Evolutionary conservation across 73 alveolate species (phyloP).

Genomic region (Paraurostyla sp.): DNA sequence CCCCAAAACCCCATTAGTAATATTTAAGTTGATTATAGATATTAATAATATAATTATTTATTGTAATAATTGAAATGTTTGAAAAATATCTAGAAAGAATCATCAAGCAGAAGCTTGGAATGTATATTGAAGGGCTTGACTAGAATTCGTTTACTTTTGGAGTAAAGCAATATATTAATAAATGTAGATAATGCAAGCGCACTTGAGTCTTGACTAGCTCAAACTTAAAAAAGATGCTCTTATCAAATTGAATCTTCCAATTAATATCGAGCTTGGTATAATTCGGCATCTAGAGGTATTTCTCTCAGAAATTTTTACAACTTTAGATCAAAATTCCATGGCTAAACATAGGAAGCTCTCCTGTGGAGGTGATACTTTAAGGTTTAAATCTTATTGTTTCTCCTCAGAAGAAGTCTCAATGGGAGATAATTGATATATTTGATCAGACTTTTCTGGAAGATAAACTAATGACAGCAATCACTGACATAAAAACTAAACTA

Average conservation of each 20-base stretch:
- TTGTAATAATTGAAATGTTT: slow-evolving; percentile 24
- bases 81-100: slow-evolving; percentile 52
- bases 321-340: slow-evolving; percentile 44
- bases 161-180: neutral
- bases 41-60: neutral
- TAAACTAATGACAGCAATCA: neutral
- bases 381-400: slow-evolving; percentile 41
- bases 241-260: slow-evolving; percentile 20
- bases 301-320: neutral
- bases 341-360: slow-evolving; percentile 35
- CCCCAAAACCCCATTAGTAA: slow-evolving; percentile 52
- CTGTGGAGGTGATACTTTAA: slow-evolving; percentile 10
- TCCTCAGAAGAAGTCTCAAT: slow-evolving; percentile 16
- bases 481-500: neutral
- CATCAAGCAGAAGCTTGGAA: slow-evolving; percentile 40
- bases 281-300: slow-evolving; percentile 45
- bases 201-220: slow-evolving; percentile 2
- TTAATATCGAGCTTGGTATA: slow-evolving; percentile 18
- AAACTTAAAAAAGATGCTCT: slow-evolving; percentile 38
- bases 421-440: slow-evolving; percentile 31
- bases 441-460: slow-evolving; percentile 4
- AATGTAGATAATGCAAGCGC: slow-evolving; percentile 43
- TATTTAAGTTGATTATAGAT: neutral
- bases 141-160: slow-evolving; percentile 28
- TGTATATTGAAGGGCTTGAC: slow-evolving; percentile 45